Evolutionary conservation across 805 yeast species (phyloP).

Genomic region (Saccharomycopsis sp.): DNA sequence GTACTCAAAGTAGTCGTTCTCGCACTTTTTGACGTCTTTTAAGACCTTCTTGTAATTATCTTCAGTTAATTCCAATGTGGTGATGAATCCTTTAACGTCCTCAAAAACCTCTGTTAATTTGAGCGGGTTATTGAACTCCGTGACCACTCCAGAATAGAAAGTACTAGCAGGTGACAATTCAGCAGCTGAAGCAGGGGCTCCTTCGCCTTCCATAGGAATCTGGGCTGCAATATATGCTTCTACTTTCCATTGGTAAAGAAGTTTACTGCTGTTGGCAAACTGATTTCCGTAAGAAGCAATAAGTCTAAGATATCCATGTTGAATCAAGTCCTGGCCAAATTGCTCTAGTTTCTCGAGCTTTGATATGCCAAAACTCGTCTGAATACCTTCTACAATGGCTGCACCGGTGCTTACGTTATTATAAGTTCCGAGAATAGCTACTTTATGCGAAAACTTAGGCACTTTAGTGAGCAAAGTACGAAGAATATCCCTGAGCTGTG

Average conservation of each 20-base stretch:
- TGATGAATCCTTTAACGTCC: conserved; percentile 18
- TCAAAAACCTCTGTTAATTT: conserved; percentile 20
- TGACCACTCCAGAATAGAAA: conserved; percentile 10
- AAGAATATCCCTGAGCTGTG: conserved; percentile 37
- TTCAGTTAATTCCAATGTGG: conserved; percentile 22
- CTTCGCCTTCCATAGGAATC: conserved; percentile 24
- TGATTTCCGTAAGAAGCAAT: conserved; percentile 54
- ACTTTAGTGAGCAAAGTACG: conserved; percentile 40
- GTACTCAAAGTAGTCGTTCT: conserved; percentile 46
- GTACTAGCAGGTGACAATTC: conserved; percentile 7
- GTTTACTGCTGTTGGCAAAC: conserved; percentile 70
- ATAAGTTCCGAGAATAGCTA: conserved; percentile 66
- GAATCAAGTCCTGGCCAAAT: conserved; percentile 67
- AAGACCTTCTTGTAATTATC: conserved; percentile 42
- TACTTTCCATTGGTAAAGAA: conserved; percentile 77
- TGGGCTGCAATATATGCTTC: conserved; percentile 53
- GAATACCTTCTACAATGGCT: conserved; percentile 53
- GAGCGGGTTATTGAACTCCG: conserved; percentile 6
- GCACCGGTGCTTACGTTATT: conserved; percentile 56
- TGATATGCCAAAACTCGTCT: conserved; percentile 36
- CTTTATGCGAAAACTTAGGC: conserved; percentile 48
- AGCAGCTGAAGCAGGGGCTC: background rate
- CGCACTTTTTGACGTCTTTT: conserved; percentile 53
- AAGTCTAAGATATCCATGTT: conserved; percentile 52
- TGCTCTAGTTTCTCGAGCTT: conserved; percentile 55